Percentiles rank a stretch among this genome's conserved stretches.
Conservation (phyloP, 441 rosid genomes). For the Monsonia emarginata region DNA sequence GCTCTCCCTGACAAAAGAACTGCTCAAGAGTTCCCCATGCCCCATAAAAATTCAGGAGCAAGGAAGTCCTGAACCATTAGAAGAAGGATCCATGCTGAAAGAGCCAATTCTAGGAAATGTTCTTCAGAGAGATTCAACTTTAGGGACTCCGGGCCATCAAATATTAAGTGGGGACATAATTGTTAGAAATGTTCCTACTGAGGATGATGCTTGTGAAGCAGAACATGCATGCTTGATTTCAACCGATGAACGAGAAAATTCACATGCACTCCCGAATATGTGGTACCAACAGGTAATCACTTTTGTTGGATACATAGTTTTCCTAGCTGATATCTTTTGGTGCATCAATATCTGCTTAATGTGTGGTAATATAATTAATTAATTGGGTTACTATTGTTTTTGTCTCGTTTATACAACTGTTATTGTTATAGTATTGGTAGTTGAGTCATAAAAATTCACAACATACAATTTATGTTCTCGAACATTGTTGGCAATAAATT, state of each 20-base stretch:
- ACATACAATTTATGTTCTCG: no score
- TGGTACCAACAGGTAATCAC: conserved; percentile 35
- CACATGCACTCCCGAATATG: conserved; percentile 14
- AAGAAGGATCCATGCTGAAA: conserved; percentile 21
- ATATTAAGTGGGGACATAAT: conserved; percentile 5
- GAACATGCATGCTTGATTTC: conserved; percentile 21
- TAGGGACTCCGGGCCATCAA: conserved; percentile 15
- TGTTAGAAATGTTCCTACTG: conserved; percentile 18
- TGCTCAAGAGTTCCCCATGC: conserved; percentile 32
- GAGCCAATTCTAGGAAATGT: conserved; percentile 17
- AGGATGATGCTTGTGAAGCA: conserved; percentile 19
- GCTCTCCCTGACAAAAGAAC: conserved; percentile 39
- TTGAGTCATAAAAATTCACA: no score
- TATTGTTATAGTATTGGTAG: neutral
- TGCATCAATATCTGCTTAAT: neutral
- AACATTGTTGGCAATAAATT: no score
- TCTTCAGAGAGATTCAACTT: conserved; percentile 17
- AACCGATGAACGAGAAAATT: conserved; percentile 21
- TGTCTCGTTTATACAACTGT: neutral
- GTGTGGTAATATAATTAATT: neutral
- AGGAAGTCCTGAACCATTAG: conserved; percentile 23
- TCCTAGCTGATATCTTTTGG: conserved; percentile 8
- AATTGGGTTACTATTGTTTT: neutral
- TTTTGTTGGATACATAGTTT: conserved; percentile 7
- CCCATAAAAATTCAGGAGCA: conserved; percentile 22